These are phyloP conservation scores for Selaginella tamariscina DNA, from an alignment of 75 land plant genomes.

Conservation along the genomic window DNA sequence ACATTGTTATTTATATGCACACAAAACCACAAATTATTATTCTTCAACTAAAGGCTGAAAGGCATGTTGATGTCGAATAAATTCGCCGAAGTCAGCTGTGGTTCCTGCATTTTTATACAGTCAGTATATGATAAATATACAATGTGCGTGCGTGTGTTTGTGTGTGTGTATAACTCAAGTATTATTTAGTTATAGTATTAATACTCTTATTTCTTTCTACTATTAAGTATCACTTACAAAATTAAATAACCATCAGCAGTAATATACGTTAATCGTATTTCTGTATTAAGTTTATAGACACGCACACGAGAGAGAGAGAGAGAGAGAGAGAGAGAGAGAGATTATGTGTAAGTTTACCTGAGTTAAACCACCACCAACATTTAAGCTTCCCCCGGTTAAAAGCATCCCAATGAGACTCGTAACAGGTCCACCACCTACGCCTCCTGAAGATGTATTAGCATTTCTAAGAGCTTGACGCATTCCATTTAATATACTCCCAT, in stretches of 20 bases:
- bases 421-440: conserved; percentile 37
- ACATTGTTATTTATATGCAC: no score
- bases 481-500: conserved; percentile 59
- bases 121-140: neutral
- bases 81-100: conserved; percentile 45
- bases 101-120: conserved; percentile 39
- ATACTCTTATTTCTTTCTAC: neutral
- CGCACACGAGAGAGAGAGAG: no score
- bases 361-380: conserved; percentile 35
- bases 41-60: neutral
- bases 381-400: conserved; percentile 59
- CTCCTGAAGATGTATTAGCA: conserved; percentile 17
- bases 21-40: no score
- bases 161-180: no score
- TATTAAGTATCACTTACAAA: no score
- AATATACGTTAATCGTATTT: neutral
- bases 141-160: conserved; percentile 3
- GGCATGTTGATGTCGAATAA: conserved; percentile 48
- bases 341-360: no score
- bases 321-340: no score
- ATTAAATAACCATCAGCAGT: no score
- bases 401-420: conserved; percentile 60
- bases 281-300: neutral
- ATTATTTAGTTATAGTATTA: no score
- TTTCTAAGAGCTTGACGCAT: conserved; percentile 60